Percentiles rank a stretch among this genome's conserved stretches.
Conservation (phyloP, 495 filamentous ascomycete genomes). For the Trichoderma erinaceum region DNA sequence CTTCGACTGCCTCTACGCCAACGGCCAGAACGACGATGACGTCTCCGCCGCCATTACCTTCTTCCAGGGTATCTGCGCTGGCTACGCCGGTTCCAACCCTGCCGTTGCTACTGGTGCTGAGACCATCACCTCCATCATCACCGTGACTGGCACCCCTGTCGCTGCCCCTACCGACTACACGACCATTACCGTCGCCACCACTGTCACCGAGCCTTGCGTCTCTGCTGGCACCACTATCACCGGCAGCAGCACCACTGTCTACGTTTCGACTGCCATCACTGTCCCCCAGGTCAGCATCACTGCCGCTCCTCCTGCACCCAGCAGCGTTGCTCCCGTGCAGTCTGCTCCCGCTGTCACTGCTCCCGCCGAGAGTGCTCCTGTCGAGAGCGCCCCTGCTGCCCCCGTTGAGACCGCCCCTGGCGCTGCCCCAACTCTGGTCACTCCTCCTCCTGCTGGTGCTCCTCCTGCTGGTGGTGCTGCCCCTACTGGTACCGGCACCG, state of each 20-base stretch:
- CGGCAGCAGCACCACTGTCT: conserved; percentile 47
- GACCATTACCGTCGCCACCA: conserved; percentile 52
- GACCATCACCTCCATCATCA: conserved; percentile 52
- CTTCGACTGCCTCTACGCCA: conserved; percentile 72
- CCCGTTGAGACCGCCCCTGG: conserved; percentile 22
- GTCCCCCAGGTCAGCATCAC: conserved; percentile 72
- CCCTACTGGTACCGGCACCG: conserved; percentile 24
- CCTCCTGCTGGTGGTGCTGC: conserved; percentile 18
- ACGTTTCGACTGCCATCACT: conserved; percentile 54
- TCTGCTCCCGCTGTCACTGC: conserved; percentile 22
- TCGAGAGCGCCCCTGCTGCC: conserved; percentile 15
- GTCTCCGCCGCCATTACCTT: conserved; percentile 68
- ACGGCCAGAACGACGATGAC: conserved; percentile 60
- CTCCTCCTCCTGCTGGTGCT: conserved; percentile 17
- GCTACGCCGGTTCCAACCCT: conserved; percentile 68
- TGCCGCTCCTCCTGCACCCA: conserved; percentile 43
- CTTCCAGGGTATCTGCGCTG: conserved; percentile 87
- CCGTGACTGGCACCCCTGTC: conserved; percentile 43
- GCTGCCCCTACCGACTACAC: conserved; percentile 45
- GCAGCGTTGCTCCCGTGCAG: conserved; percentile 19
- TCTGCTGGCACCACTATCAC: conserved; percentile 42
- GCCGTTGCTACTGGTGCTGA: conserved; percentile 66
- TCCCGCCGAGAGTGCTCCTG: conserved; percentile 16
- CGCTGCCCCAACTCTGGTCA: conserved; percentile 15
- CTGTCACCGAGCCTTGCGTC: conserved; percentile 49